Evolutionary conservation across 495 filamentous ascomycete species (phyloP).

Genomic region (Cetradonia linearis): DNA sequence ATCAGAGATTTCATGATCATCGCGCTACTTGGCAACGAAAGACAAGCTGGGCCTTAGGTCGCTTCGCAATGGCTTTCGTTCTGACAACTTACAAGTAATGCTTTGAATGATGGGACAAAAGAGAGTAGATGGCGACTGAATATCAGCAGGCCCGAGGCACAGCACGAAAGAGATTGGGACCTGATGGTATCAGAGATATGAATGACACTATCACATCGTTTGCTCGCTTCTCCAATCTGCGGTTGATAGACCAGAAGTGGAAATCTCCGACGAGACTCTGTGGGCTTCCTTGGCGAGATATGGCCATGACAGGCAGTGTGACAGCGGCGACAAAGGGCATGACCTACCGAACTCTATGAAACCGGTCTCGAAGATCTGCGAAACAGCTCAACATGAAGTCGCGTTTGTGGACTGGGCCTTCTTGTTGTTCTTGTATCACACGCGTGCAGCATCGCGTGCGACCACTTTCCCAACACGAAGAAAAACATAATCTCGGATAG

Average conservation of each 20-base stretch:
- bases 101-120: background rate
- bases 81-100: background rate
- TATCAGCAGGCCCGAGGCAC: background rate
- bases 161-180: background rate
- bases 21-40: no score
- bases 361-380: background rate
- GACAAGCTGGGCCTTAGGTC: no score
- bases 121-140: background rate
- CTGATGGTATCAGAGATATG: background rate
- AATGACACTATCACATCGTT: background rate
- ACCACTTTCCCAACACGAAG: background rate
- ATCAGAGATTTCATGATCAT: no score
- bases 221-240: background rate
- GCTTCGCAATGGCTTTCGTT: no score
- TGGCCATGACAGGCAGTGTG: no score
- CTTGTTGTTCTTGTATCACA: background rate
- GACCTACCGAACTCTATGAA: background rate
- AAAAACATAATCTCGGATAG: constrained; percentile 4
- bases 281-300: constrained; percentile 6
- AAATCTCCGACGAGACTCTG: background rate
- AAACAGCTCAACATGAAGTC: background rate
- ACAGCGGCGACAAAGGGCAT: background rate
- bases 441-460: background rate
- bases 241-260: background rate
- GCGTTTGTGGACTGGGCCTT: background rate